Conservation (phyloP, 202 grass and related monocot species). For the Saccharum hybrid region DNA sequence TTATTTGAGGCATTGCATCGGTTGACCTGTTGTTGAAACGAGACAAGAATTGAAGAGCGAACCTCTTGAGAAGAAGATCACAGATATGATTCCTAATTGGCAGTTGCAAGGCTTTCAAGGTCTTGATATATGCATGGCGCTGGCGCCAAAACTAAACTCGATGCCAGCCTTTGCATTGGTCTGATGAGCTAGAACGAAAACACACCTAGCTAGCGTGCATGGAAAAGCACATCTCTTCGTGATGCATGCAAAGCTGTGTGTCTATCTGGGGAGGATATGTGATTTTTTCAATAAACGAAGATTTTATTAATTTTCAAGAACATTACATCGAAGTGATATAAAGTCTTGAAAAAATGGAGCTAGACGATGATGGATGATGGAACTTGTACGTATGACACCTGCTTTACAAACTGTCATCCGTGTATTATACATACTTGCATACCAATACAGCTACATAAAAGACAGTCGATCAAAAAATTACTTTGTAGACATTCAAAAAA, state of each 20-base stretch:
- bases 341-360: too few relatives aligned
- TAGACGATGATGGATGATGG: background rate
- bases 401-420: background rate
- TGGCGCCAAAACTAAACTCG: background rate
- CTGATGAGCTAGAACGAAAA: conserved; percentile 10
- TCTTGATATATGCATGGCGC: background rate
- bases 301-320: too few relatives aligned
- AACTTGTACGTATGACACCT: background rate
- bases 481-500: too few relatives aligned
- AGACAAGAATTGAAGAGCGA: conserved; percentile 32
- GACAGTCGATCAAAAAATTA: too few relatives aligned
- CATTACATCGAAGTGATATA: too few relatives aligned
- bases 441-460: too few relatives aligned
- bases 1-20: conserved; percentile 29
- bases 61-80: conserved; percentile 38
- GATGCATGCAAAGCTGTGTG: conserved; percentile 20
- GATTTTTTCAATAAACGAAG: too few relatives aligned
- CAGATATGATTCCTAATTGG: conserved; percentile 50
- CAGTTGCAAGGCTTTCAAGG: conserved; percentile 32
- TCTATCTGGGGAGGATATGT: conserved; percentile 8
- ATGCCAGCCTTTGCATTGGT: background rate
- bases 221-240: conserved; percentile 24
- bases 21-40: conserved; percentile 37
- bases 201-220: background rate
- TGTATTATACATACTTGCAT: too few relatives aligned